Conservation (phyloP, 331 rosid species). For the Saraca asoca region DNA sequence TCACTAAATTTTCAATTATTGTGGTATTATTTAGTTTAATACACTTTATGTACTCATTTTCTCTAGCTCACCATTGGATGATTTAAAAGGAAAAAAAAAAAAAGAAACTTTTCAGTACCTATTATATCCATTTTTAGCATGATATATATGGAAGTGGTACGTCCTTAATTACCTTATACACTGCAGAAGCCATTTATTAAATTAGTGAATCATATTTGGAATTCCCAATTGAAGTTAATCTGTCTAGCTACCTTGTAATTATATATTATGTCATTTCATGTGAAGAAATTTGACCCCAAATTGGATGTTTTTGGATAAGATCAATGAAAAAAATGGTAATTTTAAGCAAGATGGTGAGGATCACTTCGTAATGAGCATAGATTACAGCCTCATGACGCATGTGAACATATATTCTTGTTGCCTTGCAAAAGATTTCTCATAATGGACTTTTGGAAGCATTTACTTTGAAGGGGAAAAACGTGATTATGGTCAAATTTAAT, state of each 20-base stretch:
- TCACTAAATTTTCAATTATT: too few species aligned
- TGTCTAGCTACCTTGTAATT: neutral
- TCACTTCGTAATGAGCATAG: constrained; percentile 39
- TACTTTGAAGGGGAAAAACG: constrained; percentile 34
- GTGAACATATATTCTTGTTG: constrained; percentile 30
- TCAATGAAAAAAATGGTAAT: constrained; percentile 2
- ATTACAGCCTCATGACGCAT: constrained; percentile 34
- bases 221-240: neutral
- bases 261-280: constrained; percentile 16
- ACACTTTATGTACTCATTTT: too few species aligned
- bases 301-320: constrained; percentile 24
- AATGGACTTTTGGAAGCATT: constrained; percentile 34
- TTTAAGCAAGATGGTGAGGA: constrained; percentile 9
- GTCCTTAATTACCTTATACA: neutral
- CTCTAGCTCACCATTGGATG: too few species aligned
- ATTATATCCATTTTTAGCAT: too few species aligned
- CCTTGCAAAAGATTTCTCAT: constrained; percentile 22
- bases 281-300: constrained; percentile 5
- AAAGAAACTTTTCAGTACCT: too few species aligned
- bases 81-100: too few species aligned
- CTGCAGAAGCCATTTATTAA: neutral
- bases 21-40: too few species aligned
- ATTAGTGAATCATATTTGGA: neutral
- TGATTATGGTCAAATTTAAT: constrained; percentile 37
- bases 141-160: constrained; percentile 23